phyloP scores from a whole-genome alignment of 345 rosid genomes.

The Cardamine occulta region DNA sequence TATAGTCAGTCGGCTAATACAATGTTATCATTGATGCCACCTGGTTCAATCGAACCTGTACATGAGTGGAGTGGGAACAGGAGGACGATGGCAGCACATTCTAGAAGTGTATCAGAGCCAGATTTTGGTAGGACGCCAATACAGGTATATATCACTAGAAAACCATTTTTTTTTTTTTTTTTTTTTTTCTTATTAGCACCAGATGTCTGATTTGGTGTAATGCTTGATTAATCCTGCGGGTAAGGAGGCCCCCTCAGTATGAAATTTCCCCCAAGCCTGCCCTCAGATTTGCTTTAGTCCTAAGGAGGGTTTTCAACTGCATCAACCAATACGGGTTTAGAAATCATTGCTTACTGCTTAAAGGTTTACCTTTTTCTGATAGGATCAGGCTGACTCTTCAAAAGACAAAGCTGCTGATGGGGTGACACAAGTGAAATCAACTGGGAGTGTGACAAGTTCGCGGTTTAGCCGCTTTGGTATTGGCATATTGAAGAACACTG shows the following conservation, averaged over 20 bases:
- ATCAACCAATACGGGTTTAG: not conserved
- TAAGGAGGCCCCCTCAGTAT: not conserved
- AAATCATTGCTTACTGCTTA: slow-evolving; percentile 18
- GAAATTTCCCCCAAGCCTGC: not conserved
- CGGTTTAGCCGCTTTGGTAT: slow-evolving; percentile 87
- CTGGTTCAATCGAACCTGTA: slow-evolving; percentile 58
- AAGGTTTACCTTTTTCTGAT: slow-evolving; percentile 11
- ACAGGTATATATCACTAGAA: slow-evolving; percentile 50
- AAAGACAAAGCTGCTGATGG: slow-evolving; percentile 52
- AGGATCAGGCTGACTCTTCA: slow-evolving; percentile 64
- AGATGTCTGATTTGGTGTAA: slow-evolving; percentile 2
- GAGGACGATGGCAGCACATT: slow-evolving; percentile 51
- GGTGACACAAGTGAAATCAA: slow-evolving; percentile 58
- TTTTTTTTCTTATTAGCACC: not conserved
- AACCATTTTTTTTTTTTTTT: not conserved
- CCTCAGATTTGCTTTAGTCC: not conserved
- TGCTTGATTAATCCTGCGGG: slow-evolving; percentile 9
- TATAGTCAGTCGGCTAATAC: slow-evolving; percentile 60
- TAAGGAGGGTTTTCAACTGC: not conserved
- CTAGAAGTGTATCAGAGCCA: slow-evolving; percentile 76
- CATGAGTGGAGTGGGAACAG: slow-evolving; percentile 55
- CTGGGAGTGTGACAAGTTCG: slow-evolving; percentile 57
- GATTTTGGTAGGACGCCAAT: slow-evolving; percentile 60
- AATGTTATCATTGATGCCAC: slow-evolving; percentile 56
- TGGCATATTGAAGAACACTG: slow-evolving; percentile 78